These are phyloP conservation scores for Cichorium intybus DNA, from an alignment of 140 eudicot genomes.

Conservation along the genomic window DNA sequence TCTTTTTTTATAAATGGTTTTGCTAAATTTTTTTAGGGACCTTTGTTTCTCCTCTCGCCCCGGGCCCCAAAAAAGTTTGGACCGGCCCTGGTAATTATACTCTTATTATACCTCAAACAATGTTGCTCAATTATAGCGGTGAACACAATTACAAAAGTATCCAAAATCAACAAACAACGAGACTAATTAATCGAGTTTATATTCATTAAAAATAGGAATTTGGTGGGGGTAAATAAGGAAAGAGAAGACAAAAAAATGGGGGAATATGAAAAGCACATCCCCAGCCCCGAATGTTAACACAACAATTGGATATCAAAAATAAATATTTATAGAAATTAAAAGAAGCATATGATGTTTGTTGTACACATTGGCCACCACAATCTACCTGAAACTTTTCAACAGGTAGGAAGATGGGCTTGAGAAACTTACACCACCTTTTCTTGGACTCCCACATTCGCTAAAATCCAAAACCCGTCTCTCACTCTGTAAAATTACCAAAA, in stretches of 20 bases:
- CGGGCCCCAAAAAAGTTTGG: too few relatives aligned
- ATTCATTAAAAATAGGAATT: background rate
- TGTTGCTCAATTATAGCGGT: too few relatives aligned
- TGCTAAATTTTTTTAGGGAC: too few relatives aligned
- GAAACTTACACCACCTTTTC: conserved; percentile 42
- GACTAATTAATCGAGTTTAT: background rate
- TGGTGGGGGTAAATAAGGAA: background rate
- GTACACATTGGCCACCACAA: background rate
- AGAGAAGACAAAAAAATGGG: background rate
- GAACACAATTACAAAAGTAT: background rate
- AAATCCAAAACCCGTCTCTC: conserved; percentile 82
- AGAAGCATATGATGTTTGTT: background rate
- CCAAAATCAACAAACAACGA: background rate
- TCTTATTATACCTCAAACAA: too few relatives aligned
- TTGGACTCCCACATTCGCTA: conserved; percentile 77
- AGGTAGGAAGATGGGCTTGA: conserved; percentile 69
- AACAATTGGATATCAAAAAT: background rate
- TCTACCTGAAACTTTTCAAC: conserved; percentile 74
- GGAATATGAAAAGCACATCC: too few relatives aligned
- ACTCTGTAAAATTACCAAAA: conserved; percentile 28
- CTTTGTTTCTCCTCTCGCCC: too few relatives aligned
- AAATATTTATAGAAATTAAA: background rate
- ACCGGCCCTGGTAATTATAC: too few relatives aligned
- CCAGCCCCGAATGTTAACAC: conserved; percentile 9
- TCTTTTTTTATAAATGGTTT: too few relatives aligned